Base-by-base conservation (phyloP, 495 filamentous ascomycete species). In the Terfezia claveryi region DNA sequence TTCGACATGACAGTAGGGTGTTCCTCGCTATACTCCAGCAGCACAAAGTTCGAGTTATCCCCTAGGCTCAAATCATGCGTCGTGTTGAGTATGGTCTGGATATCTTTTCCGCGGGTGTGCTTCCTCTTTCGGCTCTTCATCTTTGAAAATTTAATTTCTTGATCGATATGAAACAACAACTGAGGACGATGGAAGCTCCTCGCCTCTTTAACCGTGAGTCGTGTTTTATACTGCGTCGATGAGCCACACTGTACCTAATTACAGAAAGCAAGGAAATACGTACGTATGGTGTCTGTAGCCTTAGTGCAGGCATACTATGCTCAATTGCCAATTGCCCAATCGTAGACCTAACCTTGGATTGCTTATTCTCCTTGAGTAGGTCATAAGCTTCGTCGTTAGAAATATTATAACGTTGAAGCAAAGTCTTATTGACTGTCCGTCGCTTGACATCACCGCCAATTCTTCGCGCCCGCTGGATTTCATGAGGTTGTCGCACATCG, bases 351-450 rank as follows among this genome's bases (percentile, higher is more conserved):
- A 99, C 81, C 68, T 92, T 94, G 73, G 82, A 89, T 69, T 92
- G 85, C 59, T 87, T 85, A 65, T 95, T 99, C 65, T 92, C 86
- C 68, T 99, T 96, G 49, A 99, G 75, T 53, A 83, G 79, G 60
- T 94, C 85, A 64, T 99, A 99, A 2, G 87, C 88, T 50, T 86
- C 81, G 62, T 99, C 91, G 56, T 94, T 94, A 32, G 89, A 94
- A 52, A 94, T 83, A 66, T 96, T 95, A 74, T 93, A 96, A 23
- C 87, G 76, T 58, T 80, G 75, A 0, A 51, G 11, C 27, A 73
- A 92, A 68, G 51, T 78, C 72, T 51, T 51, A 23, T 32, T 51
- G 11, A 23, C 16, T 7, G 27, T 32, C 4, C 32, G 74, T 76
- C 20, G 73, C 54, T 75, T 76, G 53, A 73, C 67, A 37, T 66